These are phyloP conservation scores for Trichoderma erinaceum DNA, from an alignment of 495 filamentous ascomycete species.

Conservation along the genomic window DNA sequence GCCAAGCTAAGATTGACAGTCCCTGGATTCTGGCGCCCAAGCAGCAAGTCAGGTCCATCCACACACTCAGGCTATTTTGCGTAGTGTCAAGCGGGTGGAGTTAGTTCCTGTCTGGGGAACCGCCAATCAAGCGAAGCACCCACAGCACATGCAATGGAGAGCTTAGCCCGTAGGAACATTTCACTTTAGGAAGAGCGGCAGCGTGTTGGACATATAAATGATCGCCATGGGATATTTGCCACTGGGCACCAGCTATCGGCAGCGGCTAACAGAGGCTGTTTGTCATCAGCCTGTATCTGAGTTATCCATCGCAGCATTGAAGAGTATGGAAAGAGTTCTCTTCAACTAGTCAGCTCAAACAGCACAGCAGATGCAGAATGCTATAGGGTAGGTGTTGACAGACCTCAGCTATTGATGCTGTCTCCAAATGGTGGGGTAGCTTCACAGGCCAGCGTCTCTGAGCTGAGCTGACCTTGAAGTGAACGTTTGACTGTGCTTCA, in stretches of 20 bases:
- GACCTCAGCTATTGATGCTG: no score
- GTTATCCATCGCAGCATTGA: no score
- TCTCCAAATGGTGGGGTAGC: no score
- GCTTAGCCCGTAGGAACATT: background rate
- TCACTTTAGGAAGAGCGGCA: background rate
- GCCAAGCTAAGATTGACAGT: background rate
- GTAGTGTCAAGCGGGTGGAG: background rate
- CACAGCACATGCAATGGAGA: conserved; percentile 8
- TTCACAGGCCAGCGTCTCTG: no score
- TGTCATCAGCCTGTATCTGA: no score
- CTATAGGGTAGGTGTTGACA: no score
- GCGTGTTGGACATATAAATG: background rate
- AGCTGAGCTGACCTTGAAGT: no score
- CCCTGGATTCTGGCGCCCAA: background rate
- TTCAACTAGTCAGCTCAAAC: no score
- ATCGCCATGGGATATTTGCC: background rate
- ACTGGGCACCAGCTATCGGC: background rate
- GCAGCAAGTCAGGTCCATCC: background rate
- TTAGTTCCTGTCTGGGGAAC: background rate
- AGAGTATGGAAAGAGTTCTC: no score
- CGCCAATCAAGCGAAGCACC: conserved; percentile 7
- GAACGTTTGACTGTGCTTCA: no score
- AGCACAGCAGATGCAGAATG: no score
- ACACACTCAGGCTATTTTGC: background rate
- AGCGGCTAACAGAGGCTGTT: no score